Evolutionary conservation across 2,329 filamentous ascomycete species (phyloP).

Genomic region (Plectosphaerella cucumerina): DNA sequence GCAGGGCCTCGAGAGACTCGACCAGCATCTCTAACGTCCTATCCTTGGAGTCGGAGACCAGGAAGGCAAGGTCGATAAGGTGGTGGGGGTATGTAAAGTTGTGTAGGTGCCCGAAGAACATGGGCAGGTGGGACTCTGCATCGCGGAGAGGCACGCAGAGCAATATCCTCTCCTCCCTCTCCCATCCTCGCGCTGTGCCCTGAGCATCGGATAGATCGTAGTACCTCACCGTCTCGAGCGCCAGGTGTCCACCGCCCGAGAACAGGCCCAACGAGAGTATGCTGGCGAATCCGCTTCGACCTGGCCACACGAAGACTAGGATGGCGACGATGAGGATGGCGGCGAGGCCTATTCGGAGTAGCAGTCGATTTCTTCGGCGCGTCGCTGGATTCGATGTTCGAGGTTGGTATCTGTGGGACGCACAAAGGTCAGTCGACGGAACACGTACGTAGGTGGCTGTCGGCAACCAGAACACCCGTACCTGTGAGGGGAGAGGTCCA

Average conservation of each 20-base stretch:
- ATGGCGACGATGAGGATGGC: constrained; percentile 59
- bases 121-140: constrained; percentile 83
- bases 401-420: constrained; percentile 72
- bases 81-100: constrained; percentile 98
- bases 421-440: constrained; percentile 11
- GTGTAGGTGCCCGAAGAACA: constrained; percentile 97
- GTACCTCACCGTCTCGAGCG: constrained; percentile 93
- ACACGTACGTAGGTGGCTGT: constrained; percentile 7
- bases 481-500: constrained; percentile 67
- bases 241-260: constrained; percentile 62
- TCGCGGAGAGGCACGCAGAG: constrained; percentile 93
- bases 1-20: constrained; percentile 71
- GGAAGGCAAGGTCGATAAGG: constrained; percentile 90
- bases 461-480: constrained; percentile 31
- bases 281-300: constrained; percentile 53
- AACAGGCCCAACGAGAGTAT: constrained; percentile 67
- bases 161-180: constrained; percentile 90
- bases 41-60: constrained; percentile 97
- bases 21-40: constrained; percentile 74
- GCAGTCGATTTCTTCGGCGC: constrained; percentile 67
- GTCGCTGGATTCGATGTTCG: constrained; percentile 68
- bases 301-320: constrained; percentile 71
- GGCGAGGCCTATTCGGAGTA: constrained; percentile 60
- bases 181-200: constrained; percentile 90
- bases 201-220: constrained; percentile 92